Evolutionary conservation across 2,329 filamentous ascomycete genomes (phyloP).

Genomic region (Teratosphaeria pseudoeucalypti): DNA sequence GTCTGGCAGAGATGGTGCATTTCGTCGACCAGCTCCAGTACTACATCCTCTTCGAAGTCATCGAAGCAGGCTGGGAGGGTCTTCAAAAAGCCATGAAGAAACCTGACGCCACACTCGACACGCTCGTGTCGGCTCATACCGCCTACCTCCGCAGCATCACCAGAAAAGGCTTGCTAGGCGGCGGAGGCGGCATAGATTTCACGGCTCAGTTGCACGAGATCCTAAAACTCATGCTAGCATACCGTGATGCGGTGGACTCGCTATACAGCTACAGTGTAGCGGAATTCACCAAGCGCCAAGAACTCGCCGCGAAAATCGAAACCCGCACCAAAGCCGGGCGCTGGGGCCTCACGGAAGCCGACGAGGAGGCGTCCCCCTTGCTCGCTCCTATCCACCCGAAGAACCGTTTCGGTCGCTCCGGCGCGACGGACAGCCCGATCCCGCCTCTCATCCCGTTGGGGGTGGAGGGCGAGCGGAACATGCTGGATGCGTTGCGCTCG

Average conservation of each 20-base stretch:
- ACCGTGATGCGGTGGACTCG: constrained; percentile 86
- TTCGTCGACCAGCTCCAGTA: constrained; percentile 96
- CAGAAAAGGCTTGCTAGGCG: constrained; percentile 85
- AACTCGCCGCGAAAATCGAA: constrained; percentile 64
- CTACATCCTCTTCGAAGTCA: constrained; percentile 97
- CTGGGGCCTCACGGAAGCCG: constrained; percentile 52
- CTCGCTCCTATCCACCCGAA: constrained; percentile 6
- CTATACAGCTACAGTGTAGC: constrained; percentile 91
- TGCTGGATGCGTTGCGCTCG: constrained; percentile 65
- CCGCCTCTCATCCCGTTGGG: constrained; percentile 30
- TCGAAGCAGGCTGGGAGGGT: constrained; percentile 90
- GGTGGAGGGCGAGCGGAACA: constrained; percentile 42
- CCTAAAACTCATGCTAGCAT: constrained; percentile 83
- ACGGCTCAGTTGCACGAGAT: constrained; percentile 86
- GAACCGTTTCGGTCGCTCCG: constrained; percentile 3
- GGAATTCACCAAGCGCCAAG: constrained; percentile 86
- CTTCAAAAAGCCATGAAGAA: constrained; percentile 66
- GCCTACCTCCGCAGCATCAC: constrained; percentile 90
- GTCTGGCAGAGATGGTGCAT: constrained; percentile 95
- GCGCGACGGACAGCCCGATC: constrained; percentile 31
- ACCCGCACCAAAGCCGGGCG: constrained; percentile 53
- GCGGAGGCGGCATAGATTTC: constrained; percentile 53
- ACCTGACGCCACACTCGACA: constrained; percentile 84
- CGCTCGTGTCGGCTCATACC: constrained; percentile 84
- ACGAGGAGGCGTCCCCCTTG: constrained; percentile 29